Conservation (phyloP, 305 asterid genomes). For the Fraxinus platypoda region DNA sequence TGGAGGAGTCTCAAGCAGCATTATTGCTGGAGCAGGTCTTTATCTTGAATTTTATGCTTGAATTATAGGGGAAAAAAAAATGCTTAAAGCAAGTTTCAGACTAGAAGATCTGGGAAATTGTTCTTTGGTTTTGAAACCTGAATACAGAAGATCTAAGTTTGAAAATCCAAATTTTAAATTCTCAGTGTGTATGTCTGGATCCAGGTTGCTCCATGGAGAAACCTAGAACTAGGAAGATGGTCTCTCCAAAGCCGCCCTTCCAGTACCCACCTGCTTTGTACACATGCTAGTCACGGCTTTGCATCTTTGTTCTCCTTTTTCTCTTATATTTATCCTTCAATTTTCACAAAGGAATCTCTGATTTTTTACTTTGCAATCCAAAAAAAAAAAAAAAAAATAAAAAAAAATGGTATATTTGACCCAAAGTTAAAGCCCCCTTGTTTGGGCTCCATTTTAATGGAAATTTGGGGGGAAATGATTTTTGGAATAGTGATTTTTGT, state of each 20-base stretch:
- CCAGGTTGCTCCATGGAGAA: background rate
- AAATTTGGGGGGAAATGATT: too few relatives aligned
- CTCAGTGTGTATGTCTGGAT: background rate
- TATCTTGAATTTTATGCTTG: conserved; percentile 9
- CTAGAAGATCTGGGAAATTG: background rate
- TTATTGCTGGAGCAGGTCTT: conserved; percentile 89
- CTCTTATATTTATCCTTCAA: background rate
- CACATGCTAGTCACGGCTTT: background rate
- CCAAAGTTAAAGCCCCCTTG: background rate
- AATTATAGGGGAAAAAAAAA: background rate
- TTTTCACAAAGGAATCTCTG: background rate
- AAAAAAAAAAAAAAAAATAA: too few relatives aligned
- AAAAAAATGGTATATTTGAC: background rate
- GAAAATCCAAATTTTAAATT: background rate
- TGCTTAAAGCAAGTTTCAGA: background rate
- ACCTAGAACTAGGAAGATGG: background rate
- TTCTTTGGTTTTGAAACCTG: background rate
- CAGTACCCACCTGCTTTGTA: background rate
- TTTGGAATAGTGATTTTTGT: too few relatives aligned
- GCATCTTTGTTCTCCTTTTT: background rate
- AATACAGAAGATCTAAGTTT: background rate
- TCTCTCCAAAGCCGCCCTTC: background rate
- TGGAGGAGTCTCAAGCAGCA: conserved; percentile 87
- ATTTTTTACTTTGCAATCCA: background rate
- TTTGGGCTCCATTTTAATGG: too few relatives aligned